Evolutionary conservation across 495 filamentous ascomycete genomes (phyloP).

Genomic region (Glarea lozoyensis): DNA sequence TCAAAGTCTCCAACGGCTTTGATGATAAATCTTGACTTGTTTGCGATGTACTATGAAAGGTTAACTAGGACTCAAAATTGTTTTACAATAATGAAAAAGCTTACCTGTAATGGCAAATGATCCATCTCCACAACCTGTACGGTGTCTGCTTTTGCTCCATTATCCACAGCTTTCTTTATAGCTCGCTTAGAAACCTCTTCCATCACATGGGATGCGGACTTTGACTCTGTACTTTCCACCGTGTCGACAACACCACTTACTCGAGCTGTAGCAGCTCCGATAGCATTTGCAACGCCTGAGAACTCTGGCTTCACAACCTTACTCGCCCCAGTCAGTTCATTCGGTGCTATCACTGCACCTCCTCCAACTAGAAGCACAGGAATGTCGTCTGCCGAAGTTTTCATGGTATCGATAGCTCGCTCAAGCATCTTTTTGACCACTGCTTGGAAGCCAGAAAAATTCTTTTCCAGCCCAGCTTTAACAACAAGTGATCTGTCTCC

Average conservation of each 20-base stretch:
- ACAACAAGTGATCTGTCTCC: slow-evolving; percentile 25
- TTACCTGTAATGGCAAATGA: slow-evolving; percentile 24
- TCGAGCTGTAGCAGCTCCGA: slow-evolving; percentile 37
- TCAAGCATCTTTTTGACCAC: slow-evolving; percentile 32
- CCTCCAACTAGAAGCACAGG: slow-evolving; percentile 38
- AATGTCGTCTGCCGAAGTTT: slow-evolving; percentile 36
- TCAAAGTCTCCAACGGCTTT: slow-evolving; percentile 43
- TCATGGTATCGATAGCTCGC: slow-evolving; percentile 40
- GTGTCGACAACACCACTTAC: slow-evolving; percentile 31
- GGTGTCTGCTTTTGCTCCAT: slow-evolving; percentile 20
- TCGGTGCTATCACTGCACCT: slow-evolving; percentile 28
- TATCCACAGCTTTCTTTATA: slow-evolving; percentile 23
- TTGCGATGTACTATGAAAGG: slow-evolving; percentile 34
- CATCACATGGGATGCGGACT: slow-evolving; percentile 21
- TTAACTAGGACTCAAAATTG: slow-evolving; percentile 1
- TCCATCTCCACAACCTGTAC: slow-evolving; percentile 27
- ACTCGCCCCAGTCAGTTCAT: slow-evolving; percentile 25
- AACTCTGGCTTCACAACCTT: slow-evolving; percentile 29
- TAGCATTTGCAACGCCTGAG: slow-evolving; percentile 44
- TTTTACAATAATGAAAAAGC: neutral
- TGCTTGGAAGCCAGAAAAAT: slow-evolving; percentile 24
- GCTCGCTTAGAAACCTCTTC: slow-evolving; percentile 23
- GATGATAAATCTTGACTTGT: slow-evolving; percentile 40
- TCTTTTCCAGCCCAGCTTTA: slow-evolving; percentile 18
- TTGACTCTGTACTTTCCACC: slow-evolving; percentile 24